Evolutionary conservation across 2,329 filamentous ascomycete genomes (phyloP).

Genomic region (Calycina herbarum): DNA sequence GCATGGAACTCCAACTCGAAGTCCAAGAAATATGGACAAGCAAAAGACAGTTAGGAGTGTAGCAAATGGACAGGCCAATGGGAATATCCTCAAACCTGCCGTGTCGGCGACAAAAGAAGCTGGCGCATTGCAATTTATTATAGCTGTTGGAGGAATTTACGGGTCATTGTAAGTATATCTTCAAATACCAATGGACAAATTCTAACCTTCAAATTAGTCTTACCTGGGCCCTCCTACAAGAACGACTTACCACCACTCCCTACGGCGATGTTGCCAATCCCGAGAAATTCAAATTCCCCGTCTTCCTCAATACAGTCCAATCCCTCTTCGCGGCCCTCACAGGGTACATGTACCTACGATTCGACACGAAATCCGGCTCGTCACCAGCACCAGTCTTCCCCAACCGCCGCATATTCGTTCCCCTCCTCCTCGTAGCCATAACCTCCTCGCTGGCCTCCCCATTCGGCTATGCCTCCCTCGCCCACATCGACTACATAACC

Average conservation of each 20-base stretch:
- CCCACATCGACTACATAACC: constrained; percentile 96
- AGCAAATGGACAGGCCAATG: constrained; percentile 29
- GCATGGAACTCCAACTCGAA: constrained; percentile 38
- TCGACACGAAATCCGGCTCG: constrained; percentile 56
- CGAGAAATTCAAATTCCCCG: constrained; percentile 86
- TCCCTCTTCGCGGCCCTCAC: constrained; percentile 83
- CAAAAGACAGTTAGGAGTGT: constrained; percentile 36
- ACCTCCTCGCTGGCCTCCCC: constrained; percentile 89
- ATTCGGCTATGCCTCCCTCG: constrained; percentile 89
- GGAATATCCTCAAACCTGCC: constrained; percentile 37
- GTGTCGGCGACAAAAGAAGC: constrained; percentile 46
- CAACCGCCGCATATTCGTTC: constrained; percentile 68
- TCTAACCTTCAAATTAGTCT: constrained; percentile 55
- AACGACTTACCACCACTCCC: constrained; percentile 91
- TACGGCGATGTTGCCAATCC: constrained; percentile 65
- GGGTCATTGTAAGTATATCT: constrained; percentile 75
- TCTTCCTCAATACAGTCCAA: constrained; percentile 96
- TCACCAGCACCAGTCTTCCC: constrained; percentile 71
- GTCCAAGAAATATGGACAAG: constrained; percentile 27
- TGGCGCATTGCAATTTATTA: constrained; percentile 72
- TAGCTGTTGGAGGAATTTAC: constrained; percentile 95
- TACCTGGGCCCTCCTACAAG: constrained; percentile 95
- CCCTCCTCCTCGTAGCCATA: constrained; percentile 80
- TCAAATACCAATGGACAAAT: background rate
- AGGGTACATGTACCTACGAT: constrained; percentile 76